phyloP scores from a whole-genome alignment of 2,329 filamentous ascomycete species.

The Lasiodiplodia gonubiensis region DNA sequence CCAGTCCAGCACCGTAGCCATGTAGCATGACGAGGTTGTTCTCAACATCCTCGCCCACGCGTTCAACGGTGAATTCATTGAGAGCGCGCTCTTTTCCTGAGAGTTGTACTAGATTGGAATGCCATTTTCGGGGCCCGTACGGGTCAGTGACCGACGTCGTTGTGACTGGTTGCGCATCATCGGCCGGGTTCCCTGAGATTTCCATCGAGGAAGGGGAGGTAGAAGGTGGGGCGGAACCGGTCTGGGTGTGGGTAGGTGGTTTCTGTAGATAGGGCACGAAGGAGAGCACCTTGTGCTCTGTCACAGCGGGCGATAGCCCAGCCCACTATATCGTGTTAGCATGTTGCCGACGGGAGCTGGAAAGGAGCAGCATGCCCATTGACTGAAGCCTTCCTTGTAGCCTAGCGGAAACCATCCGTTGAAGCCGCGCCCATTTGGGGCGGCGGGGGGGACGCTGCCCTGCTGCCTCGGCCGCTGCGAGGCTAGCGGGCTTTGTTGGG shows the following conservation, averaged over 20 bases:
- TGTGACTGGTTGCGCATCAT: constrained; percentile 49
- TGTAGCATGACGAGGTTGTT: constrained; percentile 95
- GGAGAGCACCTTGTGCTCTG: constrained; percentile 86
- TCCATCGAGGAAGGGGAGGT: constrained; percentile 49
- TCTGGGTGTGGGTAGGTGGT: constrained; percentile 72
- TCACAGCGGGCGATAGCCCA: constrained; percentile 77
- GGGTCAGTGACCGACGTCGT: constrained; percentile 67
- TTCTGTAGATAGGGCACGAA: constrained; percentile 80
- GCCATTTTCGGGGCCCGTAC: constrained; percentile 84
- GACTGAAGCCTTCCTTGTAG: constrained; percentile 87
- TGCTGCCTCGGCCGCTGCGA: constrained; percentile 53
- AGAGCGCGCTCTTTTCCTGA: constrained; percentile 84
- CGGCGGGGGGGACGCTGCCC: constrained; percentile 35
- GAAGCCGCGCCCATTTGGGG: constrained; percentile 42
- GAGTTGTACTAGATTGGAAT: constrained; percentile 81
- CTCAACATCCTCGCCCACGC: constrained; percentile 76
- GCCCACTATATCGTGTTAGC: constrained; percentile 69
- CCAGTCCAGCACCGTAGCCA: constrained; percentile 92
- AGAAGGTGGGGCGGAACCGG: constrained; percentile 59
- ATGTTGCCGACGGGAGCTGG: background rate
- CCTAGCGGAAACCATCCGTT: constrained; percentile 77
- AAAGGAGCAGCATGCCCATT: constrained; percentile 75
- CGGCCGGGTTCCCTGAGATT: constrained; percentile 43
- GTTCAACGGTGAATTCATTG: constrained; percentile 92
- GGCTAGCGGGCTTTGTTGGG: constrained; percentile 56